Conservation (phyloP, 805 yeast genomes). For the Yarrowia sp. region DNA sequence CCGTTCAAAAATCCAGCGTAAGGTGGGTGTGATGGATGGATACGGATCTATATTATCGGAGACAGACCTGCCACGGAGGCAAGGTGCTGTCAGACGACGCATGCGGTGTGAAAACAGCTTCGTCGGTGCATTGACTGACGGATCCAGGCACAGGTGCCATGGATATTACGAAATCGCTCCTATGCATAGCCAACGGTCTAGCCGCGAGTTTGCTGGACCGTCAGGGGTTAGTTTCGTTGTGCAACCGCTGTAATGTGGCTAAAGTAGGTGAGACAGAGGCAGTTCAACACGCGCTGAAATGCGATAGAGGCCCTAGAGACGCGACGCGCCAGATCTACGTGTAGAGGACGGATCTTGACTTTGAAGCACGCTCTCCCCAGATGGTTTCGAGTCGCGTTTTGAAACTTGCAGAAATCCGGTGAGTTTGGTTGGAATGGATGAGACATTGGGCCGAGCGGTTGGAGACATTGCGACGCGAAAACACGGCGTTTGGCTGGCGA, state of each 20-base stretch:
- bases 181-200: neutral
- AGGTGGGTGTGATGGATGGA: too few relatives aligned
- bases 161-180: too few relatives aligned
- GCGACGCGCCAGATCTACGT: neutral
- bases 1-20: neutral
- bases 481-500: neutral
- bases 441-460: neutral
- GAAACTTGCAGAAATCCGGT: neutral
- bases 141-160: neutral
- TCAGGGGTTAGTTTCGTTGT: neutral
- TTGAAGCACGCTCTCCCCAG: neutral
- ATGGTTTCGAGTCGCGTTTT: slow-evolving; percentile 8
- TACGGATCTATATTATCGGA: neutral
- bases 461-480: neutral
- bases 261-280: neutral
- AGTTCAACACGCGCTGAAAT: too few relatives aligned
- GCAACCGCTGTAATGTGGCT: neutral
- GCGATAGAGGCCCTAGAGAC: neutral
- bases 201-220: neutral
- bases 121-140: neutral
- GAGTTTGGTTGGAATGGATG: neutral
- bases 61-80: neutral
- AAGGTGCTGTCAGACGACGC: neutral
- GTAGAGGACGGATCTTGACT: neutral
- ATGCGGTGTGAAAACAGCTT: neutral